phyloP scores from a whole-genome alignment of 2,329 filamentous ascomycete species.

The Sarocladium kiliense region DNA sequence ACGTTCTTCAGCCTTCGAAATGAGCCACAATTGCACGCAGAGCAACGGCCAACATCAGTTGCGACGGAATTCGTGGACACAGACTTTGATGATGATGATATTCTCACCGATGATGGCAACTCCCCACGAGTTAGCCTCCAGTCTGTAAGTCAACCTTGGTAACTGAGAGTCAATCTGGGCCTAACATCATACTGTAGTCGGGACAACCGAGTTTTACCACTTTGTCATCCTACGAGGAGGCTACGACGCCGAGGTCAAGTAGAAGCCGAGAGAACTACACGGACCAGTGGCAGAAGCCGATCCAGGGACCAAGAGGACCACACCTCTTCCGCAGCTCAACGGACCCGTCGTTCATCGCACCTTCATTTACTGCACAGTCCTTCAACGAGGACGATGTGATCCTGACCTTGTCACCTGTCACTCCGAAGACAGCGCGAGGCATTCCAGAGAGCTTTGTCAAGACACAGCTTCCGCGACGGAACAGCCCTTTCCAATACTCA shows the following conservation, averaged over 20 bases:
- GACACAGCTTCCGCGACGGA: constrained; percentile 26
- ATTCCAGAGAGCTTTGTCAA: constrained; percentile 21
- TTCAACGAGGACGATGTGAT: constrained; percentile 40
- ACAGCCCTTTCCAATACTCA: constrained; percentile 52
- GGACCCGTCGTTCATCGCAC: constrained; percentile 18
- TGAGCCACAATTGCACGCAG: constrained; percentile 30
- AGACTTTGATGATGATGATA: constrained; percentile 62
- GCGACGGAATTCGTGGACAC: constrained; percentile 76
- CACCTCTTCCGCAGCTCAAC: constrained; percentile 78
- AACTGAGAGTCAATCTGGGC: not conserved
- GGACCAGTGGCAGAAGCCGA: constrained; percentile 56
- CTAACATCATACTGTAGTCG: constrained; percentile 41
- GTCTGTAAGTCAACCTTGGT: constrained; percentile 52
- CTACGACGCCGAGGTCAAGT: constrained; percentile 68
- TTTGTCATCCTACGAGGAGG: constrained; percentile 80
- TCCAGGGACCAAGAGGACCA: constrained; percentile 77
- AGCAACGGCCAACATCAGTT: constrained; percentile 59
- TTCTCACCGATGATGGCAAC: constrained; percentile 58
- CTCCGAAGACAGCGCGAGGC: constrained; percentile 53
- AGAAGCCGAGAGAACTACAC: constrained; percentile 56
- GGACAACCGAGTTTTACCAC: constrained; percentile 76
- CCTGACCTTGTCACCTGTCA: constrained; percentile 68
- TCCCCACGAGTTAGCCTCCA: constrained; percentile 64
- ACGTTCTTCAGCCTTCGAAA: constrained; percentile 56
- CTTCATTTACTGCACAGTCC: not conserved